Base-by-base conservation (phyloP, 108 stramenopile species). In the Nitzschia palea region DNA sequence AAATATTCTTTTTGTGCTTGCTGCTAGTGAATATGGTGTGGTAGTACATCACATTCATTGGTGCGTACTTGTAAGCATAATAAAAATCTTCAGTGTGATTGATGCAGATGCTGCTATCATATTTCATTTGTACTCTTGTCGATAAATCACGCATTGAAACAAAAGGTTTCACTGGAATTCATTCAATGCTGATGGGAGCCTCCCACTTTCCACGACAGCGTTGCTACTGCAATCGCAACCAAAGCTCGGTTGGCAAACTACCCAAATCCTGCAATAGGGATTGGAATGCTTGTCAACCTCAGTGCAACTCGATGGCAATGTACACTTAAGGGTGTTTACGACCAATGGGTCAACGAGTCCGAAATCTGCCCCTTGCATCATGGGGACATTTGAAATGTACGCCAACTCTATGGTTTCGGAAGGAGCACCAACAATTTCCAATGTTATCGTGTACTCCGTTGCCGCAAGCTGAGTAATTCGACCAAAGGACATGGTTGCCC, bases 401-500 rank as follows among this genome's bases (percentile, higher is more conserved):
- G 64, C 44, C 31, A 65, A 50, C 48, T 29, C 9, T 4, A 20
- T 10, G 17, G 32, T 32, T 20, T 65, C 64, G 32, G 32, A 9
- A 15, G 64, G 64, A 47, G 64, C 44, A 4, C 64, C 64, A n/a
- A 17, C 10, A 14, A 65, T 35, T 32, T 18, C 48, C 48, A 65
- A 14, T 23, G 48, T 26, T 3, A 35, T n/a, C n/a, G 31, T 12
- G 20, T 8, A 8, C 18, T 29, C 53, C 3, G 25, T 51, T 6
- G 42, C 64, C 3, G 20, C 29, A 3, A 65, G 12, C 28, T 15
- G 20, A 12, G 3, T 8, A 9, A 65, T 15, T 12, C 64, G 44
- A 12, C 64, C 52, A 54, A 51, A 51, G 6, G 64, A 65, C 64
- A 65, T 65, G 48, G 64, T 50, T n/a, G 64, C 64, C 64, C 64